These are phyloP conservation scores for Paramecium sexaurelia DNA, from an alignment of 73 alveolate genomes.

Conservation along the genomic window DNA sequence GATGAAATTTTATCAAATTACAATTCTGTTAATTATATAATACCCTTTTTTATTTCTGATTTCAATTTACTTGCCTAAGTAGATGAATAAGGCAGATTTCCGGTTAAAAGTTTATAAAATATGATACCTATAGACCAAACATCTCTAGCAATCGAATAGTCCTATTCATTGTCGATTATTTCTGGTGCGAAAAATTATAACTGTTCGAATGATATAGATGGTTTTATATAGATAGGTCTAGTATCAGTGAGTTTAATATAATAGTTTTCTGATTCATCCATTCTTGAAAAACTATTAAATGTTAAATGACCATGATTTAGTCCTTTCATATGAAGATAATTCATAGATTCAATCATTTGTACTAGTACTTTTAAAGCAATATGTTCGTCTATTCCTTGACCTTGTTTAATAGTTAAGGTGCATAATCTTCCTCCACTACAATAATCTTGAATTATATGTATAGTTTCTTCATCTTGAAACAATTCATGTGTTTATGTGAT, in stretches of 20 bases:
- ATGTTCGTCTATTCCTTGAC: not conserved
- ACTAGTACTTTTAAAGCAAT: not conserved
- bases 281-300: not conserved
- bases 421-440: not conserved
- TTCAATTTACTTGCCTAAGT: not conserved
- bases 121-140: not conserved
- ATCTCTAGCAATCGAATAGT: not conserved
- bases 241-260: not conserved
- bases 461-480: not conserved
- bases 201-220: not conserved
- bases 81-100: not conserved
- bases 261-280: not conserved
- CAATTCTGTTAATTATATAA: not conserved
- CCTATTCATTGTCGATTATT: not conserved
- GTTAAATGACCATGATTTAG: conserved; percentile 3
- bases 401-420: not conserved
- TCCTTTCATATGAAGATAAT: not conserved
- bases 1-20: not conserved
- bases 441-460: not conserved
- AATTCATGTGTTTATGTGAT: not conserved
- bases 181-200: not conserved
- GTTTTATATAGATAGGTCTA: not conserved
- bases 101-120: not conserved
- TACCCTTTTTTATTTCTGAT: not conserved
- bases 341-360: not conserved